phyloP scores from a whole-genome alignment of 495 filamentous ascomycete species.

The Penicillium arizonense region DNA sequence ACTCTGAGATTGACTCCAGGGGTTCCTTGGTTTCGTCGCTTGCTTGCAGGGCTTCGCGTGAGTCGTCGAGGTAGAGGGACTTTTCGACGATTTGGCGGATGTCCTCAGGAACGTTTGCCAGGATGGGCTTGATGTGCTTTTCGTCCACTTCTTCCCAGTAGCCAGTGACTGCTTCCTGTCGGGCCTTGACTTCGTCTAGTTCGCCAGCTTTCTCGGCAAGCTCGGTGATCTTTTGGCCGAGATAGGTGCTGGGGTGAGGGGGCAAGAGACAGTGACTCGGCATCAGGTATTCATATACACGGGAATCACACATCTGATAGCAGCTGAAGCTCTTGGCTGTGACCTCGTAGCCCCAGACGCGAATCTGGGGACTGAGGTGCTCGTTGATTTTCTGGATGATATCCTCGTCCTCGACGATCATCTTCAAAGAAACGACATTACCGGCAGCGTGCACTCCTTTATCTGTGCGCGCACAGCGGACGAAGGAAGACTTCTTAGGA shows the following conservation, averaged over 20 bases:
- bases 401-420: conserved; percentile 89
- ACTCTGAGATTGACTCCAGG: conserved; percentile 6
- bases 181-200: conserved; percentile 59
- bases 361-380: conserved; percentile 79
- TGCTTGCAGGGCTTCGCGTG: conserved; percentile 13
- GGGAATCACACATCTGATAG: conserved; percentile 88
- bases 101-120: conserved; percentile 54
- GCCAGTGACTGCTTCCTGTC: conserved; percentile 72
- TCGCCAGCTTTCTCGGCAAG: conserved; percentile 69
- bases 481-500: conserved; percentile 91
- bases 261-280: conserved; percentile 88
- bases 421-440: conserved; percentile 91
- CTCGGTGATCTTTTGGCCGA: conserved; percentile 75
- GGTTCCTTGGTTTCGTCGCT: conserved; percentile 6
- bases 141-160: conserved; percentile 84
- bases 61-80: conserved; percentile 33
- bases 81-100: conserved; percentile 39
- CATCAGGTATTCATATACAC: conserved; percentile 95
- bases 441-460: conserved; percentile 98
- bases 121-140: conserved; percentile 69
- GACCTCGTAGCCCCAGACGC: conserved; percentile 86
- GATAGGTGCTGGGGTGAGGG: conserved; percentile 80
- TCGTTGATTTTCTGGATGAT: conserved; percentile 89
- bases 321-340: conserved; percentile 85
- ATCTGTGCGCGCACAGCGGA: conserved; percentile 92